These are phyloP conservation scores for Candida tetrigidarum DNA, from an alignment of 1,139 yeast species.

Conservation along the genomic window DNA sequence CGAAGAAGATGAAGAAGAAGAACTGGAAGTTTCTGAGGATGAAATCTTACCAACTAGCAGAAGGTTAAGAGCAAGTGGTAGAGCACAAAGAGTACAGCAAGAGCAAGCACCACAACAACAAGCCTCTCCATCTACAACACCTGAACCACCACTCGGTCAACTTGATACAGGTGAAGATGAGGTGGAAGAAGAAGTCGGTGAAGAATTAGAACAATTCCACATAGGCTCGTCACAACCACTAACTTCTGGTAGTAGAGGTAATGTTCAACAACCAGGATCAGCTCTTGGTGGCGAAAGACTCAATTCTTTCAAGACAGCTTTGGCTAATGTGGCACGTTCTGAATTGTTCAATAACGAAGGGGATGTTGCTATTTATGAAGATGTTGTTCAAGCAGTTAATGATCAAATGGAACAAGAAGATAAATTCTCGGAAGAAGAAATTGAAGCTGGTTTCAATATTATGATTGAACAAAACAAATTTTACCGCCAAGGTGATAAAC, in stretches of 20 bases:
- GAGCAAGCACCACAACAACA: constrained; percentile 14
- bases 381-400: constrained; percentile 50
- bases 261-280: constrained; percentile 15
- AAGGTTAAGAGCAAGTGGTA: constrained; percentile 24
- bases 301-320: constrained; percentile 43
- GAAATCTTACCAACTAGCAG: constrained; percentile 25
- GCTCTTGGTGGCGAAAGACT: constrained; percentile 43
- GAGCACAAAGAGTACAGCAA: constrained; percentile 18
- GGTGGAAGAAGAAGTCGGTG: constrained; percentile 26
- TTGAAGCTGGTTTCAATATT: constrained; percentile 52
- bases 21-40: constrained; percentile 28
- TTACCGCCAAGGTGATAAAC: constrained; percentile 63
- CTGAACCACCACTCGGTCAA: constrained; percentile 15
- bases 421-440: constrained; percentile 54
- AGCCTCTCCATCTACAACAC: constrained; percentile 16
- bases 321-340: constrained; percentile 52
- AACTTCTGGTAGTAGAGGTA: constrained; percentile 26
- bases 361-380: constrained; percentile 49
- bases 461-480: constrained; percentile 62
- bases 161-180: constrained; percentile 17
- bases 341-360: constrained; percentile 49
- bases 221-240: constrained; percentile 24
- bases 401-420: constrained; percentile 65
- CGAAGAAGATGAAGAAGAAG: constrained; percentile 27
- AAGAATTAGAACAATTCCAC: constrained; percentile 30